phyloP scores from a whole-genome alignment of 768 basidiomycete genomes.

The Boletus subcaerulescens region DNA sequence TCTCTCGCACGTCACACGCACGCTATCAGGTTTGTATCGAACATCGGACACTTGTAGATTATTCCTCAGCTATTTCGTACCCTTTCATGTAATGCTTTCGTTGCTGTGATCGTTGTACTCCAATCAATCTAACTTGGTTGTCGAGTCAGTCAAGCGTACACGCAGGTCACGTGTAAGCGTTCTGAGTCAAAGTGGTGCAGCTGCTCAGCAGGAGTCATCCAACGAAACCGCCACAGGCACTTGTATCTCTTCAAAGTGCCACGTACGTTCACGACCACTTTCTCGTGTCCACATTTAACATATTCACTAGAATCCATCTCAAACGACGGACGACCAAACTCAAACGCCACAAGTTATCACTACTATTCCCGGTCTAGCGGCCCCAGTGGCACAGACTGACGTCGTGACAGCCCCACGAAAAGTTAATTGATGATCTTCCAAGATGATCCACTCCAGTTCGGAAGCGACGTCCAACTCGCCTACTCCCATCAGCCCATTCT shows the following conservation, averaged over 20 bases:
- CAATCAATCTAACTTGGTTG: not conserved
- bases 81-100: too few species aligned
- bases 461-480: constrained; percentile 35
- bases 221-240: not conserved
- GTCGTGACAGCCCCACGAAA: not conserved
- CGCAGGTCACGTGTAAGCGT: constrained; percentile 11
- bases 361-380: not conserved
- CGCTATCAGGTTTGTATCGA: too few species aligned
- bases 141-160: not conserved
- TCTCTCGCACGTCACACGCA: not conserved
- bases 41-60: too few species aligned
- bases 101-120: too few species aligned
- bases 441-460: constrained; percentile 36
- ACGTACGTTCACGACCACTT: not conserved
- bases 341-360: not conserved
- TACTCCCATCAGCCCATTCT: constrained; percentile 38
- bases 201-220: not conserved
- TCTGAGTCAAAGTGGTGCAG: not conserved
- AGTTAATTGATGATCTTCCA: constrained; percentile 14
- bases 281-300: not conserved
- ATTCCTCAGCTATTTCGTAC: not conserved
- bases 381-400: not conserved
- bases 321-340: not conserved
- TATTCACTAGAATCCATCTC: too few species aligned
- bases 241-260: not conserved